Base-by-base conservation (phyloP, 2,329 filamentous ascomycete species). In the Diaporthe caulivora region DNA sequence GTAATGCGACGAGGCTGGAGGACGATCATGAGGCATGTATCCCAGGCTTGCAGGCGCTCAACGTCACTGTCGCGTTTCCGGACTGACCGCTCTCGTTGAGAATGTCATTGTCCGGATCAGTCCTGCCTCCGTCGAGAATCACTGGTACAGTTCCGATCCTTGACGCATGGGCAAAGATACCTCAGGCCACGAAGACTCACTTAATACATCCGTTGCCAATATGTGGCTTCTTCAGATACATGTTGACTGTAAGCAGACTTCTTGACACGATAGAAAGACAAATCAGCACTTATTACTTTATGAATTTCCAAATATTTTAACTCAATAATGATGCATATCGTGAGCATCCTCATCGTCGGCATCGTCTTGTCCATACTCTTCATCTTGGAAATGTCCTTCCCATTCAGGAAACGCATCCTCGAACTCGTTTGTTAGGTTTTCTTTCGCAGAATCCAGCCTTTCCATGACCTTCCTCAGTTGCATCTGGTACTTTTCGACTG, bases 371-470 rank as follows among this genome's bases (percentile, higher is more conserved):
- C 55, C 68, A 18, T 31, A 49, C 26, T 70, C 51, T 13, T 70
- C 68, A 42, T 70, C 68, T 26, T 47, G 49, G 55, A 58, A 70
- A 58, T 70, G 68, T 1, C 51, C 68, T 11, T 57, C 51, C 68
- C 68, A 70, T 15, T 70, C 68, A 11, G 68, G 68, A 18, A 70
- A 70, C 3, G 51, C 68, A 37, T 70, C 68, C 1, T 44, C 40
- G 21, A 60, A 47, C 2, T 17, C 37, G n/a, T n/a, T 17, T 42
- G n/a, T 58, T 11, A 70, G 4, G 18, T 7, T 31, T 21, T 60
- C 68, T 21, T 70, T 70, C 5, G 68, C 68, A 37, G 37, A 40
- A 15, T 70, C 54, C 29, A 70, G n/a, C 2, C 26, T 34, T 13
- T 70, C 37, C 53, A 47, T 47, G 26, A 49, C 15, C 8, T 13